These are phyloP conservation scores for Euphorbia pulcherrima DNA, from an alignment of 345 rosid genomes.

Conservation along the genomic window DNA sequence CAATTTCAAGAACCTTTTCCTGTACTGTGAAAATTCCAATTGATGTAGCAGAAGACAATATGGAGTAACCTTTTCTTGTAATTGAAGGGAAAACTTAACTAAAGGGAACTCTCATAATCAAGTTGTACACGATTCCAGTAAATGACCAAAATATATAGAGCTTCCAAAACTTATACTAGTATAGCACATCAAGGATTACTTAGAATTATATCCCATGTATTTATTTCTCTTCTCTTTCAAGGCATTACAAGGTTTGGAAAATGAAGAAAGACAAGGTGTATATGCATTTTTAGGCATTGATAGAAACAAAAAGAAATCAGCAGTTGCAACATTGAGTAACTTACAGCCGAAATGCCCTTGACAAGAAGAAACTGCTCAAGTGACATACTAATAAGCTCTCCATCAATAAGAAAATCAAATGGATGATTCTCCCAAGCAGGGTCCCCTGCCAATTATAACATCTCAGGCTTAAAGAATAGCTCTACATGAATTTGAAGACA, in stretches of 20 bases:
- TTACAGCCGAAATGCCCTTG: slow-evolving; percentile 87
- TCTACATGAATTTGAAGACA: neutral
- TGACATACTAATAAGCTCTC: slow-evolving; percentile 87
- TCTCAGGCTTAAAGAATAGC: too few species aligned
- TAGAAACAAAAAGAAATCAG: neutral
- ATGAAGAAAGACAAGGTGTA: neutral
- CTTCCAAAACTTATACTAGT: neutral
- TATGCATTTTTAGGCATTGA: neutral
- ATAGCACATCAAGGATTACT: neutral
- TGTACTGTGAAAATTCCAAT: slow-evolving; percentile 25
- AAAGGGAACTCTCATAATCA: neutral
- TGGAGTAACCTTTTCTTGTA: neutral
- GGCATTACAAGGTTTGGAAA: neutral
- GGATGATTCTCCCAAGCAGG: slow-evolving; percentile 69
- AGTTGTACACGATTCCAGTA: neutral
- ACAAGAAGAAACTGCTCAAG: slow-evolving; percentile 80
- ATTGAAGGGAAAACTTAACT: neutral
- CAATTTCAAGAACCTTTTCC: slow-evolving; percentile 90
- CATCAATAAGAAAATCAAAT: slow-evolving; percentile 86
- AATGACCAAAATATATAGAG: neutral
- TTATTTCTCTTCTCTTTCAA: neutral
- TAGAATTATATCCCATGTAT: neutral
- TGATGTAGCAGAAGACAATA: neutral
- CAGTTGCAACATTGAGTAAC: neutral
- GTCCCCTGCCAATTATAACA: slow-evolving; percentile 40